Percentiles rank a stretch among this genome's conserved stretches.
Evolutionary conservation across 805 yeast genomes (phyloP).

Genomic region (Trichomonascus vanleenenianus): DNA sequence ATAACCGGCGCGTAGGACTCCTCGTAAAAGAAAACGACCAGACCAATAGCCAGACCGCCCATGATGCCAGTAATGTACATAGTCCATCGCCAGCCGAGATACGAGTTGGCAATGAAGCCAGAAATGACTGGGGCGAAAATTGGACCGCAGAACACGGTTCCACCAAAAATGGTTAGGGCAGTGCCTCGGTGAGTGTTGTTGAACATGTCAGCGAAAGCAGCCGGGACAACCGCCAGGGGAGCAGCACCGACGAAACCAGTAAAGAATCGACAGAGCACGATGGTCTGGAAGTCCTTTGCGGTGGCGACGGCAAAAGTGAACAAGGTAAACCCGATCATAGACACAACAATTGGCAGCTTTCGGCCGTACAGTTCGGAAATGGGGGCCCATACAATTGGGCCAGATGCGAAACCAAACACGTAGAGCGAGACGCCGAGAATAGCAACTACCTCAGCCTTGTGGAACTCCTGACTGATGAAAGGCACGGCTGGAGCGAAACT

Average conservation of each 20-base stretch:
- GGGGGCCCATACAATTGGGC: conserved; percentile 89
- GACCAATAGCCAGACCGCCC: conserved; percentile 35
- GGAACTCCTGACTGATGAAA: conserved; percentile 42
- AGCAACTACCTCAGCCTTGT: conserved; percentile 60
- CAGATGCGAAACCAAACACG: conserved; percentile 89
- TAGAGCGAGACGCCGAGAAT: conserved; percentile 70
- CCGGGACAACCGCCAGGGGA: conserved; percentile 78
- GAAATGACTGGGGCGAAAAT: conserved; percentile 72
- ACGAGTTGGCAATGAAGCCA: conserved; percentile 49
- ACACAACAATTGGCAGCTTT: conserved; percentile 48
- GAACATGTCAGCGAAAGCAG: conserved; percentile 77
- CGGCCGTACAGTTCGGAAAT: conserved; percentile 74
- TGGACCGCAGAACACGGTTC: conserved; percentile 73
- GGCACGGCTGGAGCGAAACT: conserved; percentile 58
- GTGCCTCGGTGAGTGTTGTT: conserved; percentile 59
- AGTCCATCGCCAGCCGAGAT: conserved; percentile 83
- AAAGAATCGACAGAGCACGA: conserved; percentile 70
- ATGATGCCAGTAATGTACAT: conserved; percentile 60
- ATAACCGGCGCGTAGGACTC: conserved; percentile 71
- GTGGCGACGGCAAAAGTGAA: conserved; percentile 71
- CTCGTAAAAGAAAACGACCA: conserved; percentile 36
- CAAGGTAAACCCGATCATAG: conserved; percentile 47
- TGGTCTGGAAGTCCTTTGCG: conserved; percentile 67
- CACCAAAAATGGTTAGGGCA: conserved; percentile 62
- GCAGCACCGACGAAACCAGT: conserved; percentile 79